phyloP scores from a whole-genome alignment of 2,329 filamentous ascomycete genomes.

The Colletotrichum sp. region DNA sequence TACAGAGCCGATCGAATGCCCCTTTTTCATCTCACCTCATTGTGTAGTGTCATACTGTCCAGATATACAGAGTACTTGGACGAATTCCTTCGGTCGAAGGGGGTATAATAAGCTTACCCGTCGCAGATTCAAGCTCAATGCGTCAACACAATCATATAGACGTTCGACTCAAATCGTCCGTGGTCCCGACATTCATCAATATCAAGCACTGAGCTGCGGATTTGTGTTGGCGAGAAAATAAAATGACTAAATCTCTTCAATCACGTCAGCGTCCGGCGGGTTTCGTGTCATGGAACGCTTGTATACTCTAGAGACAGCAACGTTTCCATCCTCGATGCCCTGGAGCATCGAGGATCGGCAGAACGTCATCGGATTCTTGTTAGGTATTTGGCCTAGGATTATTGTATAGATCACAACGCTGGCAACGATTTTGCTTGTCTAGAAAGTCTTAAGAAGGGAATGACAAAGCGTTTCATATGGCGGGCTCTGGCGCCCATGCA shows the following conservation, averaged over 20 bases:
- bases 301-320: neutral
- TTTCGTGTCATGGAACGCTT: neutral
- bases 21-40: neutral
- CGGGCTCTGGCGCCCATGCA: neutral
- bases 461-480: neutral
- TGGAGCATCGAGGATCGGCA: neutral
- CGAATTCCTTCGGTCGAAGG: neutral
- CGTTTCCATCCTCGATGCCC: neutral
- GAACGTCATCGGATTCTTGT: too few relatives aligned
- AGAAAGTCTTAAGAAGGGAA: neutral
- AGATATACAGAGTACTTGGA: accelerated
- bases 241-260: neutral
- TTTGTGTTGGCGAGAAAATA: neutral
- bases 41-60: accelerated
- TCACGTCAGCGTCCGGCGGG: neutral
- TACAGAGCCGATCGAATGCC: accelerated
- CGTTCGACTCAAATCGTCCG: too few relatives aligned
- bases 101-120: neutral
- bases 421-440: neutral
- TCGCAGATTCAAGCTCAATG: accelerated
- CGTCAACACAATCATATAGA: too few relatives aligned
- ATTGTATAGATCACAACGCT: accelerated
- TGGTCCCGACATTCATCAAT: neutral
- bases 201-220: too few relatives aligned
- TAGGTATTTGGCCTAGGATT: too few relatives aligned